Evolutionary conservation across 1,139 yeast species (phyloP).

Genomic region (Suhomyces chickasaworum): DNA sequence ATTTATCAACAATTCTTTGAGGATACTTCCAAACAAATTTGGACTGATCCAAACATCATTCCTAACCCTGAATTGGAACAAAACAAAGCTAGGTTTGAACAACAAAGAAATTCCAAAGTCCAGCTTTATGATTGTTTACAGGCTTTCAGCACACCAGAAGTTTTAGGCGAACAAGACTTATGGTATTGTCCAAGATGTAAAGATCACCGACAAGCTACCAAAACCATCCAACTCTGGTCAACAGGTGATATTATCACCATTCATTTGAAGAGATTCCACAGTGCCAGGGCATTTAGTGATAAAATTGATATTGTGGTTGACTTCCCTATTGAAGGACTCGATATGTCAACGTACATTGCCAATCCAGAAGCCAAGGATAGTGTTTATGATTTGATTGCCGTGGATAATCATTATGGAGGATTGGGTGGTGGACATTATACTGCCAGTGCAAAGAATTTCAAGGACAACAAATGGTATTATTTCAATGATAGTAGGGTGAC

Average conservation of each 20-base stretch:
- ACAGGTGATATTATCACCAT: constrained; percentile 88
- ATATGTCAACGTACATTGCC: constrained; percentile 60
- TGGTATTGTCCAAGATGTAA: constrained; percentile 95
- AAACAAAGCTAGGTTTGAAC: constrained; percentile 40
- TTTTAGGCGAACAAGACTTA: constrained; percentile 83
- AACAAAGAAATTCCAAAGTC: constrained; percentile 51
- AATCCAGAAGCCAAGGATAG: constrained; percentile 32
- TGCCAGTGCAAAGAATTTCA: constrained; percentile 78
- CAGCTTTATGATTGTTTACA: constrained; percentile 75
- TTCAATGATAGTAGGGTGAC: constrained; percentile 85
- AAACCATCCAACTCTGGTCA: constrained; percentile 87
- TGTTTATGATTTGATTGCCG: constrained; percentile 85
- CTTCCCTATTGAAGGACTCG: constrained; percentile 84
- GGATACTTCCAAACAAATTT: constrained; percentile 47
- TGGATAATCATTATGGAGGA: constrained; percentile 95
- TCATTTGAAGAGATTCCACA: constrained; percentile 88
- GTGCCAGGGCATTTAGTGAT: constrained; percentile 82
- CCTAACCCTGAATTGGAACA: constrained; percentile 57
- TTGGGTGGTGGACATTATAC: constrained; percentile 98
- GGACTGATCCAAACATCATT: constrained; percentile 54
- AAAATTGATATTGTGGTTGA: constrained; percentile 84
- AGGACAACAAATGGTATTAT: constrained; percentile 83
- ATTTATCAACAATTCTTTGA: constrained; percentile 53
- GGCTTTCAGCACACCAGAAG: constrained; percentile 78
- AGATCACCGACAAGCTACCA: constrained; percentile 88